Base-by-base conservation (phyloP, 768 basidiomycete species). In the Xanthoconium purpureum region DNA sequence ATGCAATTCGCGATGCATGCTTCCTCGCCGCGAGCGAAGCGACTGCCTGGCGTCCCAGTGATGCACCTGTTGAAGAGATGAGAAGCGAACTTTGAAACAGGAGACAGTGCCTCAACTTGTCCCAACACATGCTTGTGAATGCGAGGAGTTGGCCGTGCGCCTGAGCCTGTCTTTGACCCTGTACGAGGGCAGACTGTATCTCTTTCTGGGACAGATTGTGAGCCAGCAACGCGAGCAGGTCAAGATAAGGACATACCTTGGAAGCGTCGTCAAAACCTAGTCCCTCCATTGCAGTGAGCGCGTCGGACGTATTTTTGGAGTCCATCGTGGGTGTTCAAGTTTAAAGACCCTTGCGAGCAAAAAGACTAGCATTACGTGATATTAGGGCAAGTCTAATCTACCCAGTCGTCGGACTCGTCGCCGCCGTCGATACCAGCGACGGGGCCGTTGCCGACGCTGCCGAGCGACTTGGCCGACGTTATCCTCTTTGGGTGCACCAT, bases 1-100 rank as follows among this genome's bases (percentile, higher is more conserved):
- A 96, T 93, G 67, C 95, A 97, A 73, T 95, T 94, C 51, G 80
- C 76, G 47, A 98, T 80, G 70, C 95, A 98, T 53, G 76, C 78
- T 64, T 88, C 84, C 74, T 98, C 95, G 39, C 81, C 75, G 47
- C 87, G 78, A 20, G 90, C 88, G 72, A 96, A 94, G 30, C 84
- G 77, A 13, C 83, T 87, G 10, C 87, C 87, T 13, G 91, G 88
- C 17, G 84, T 83, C 45, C 90, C 81, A 1, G 89, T 87, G 50
- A 95, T 79, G 68, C 94, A 96, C 70, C 92, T 94, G 60, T 56
- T 46, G 38, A 54, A 42, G 56, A 9, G n/a, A 54, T 62, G 49
- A 69, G 62, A 52, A 9, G 20, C 15, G 45, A 5, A 30, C 15
- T 3, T 3, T 24, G 14, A 14, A 5, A 6, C 32, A 24, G 30